A percentile compares a stretch with the other conserved stretches of the same genome.
Evolutionary conservation across 2,329 filamentous ascomycete genomes (phyloP).

Genomic region (Rugonectria rugulosa): DNA sequence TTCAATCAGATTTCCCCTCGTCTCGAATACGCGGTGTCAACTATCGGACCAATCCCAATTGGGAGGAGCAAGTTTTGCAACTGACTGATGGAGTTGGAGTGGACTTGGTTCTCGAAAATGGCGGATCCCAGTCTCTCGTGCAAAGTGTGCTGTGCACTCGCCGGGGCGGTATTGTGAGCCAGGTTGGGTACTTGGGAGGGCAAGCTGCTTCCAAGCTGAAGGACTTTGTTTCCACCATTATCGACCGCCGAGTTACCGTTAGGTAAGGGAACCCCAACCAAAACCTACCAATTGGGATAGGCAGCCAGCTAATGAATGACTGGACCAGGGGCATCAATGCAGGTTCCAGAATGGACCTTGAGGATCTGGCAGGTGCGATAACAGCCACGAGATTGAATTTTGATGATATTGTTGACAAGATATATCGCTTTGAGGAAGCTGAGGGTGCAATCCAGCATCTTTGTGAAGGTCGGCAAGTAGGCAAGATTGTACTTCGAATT

Average conservation of each 20-base stretch:
- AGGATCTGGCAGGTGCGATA: conserved; percentile 48
- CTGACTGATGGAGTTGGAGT: conserved; percentile 54
- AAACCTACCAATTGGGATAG: neutral
- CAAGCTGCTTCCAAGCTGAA: conserved; percentile 39
- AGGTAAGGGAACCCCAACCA: no score
- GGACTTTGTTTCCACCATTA: conserved; percentile 46
- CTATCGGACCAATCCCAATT: conserved; percentile 53
- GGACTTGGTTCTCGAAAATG: conserved; percentile 57
- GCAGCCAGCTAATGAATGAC: neutral
- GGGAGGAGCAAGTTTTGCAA: conserved; percentile 53
- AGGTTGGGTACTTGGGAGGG: conserved; percentile 51
- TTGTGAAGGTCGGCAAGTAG: no score
- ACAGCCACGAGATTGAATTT: conserved; percentile 44
- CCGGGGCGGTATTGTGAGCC: conserved; percentile 51
- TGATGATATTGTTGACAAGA: conserved; percentile 51
- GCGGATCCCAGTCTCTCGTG: conserved; percentile 47
- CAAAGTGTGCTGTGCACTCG: conserved; percentile 49
- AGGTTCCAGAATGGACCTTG: conserved; percentile 49
- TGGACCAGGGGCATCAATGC: conserved; percentile 47
- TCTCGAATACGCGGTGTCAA: conserved; percentile 57
- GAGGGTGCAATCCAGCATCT: no score
- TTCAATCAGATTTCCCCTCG: conserved; percentile 49
- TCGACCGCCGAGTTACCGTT: conserved; percentile 46
- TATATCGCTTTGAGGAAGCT: no score
- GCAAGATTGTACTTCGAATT: no score